Percentiles rank a stretch among this genome's conserved stretches.
Evolutionary conservation across 495 filamentous ascomycete species (phyloP).

Genomic region (Neurospora cerealis): DNA sequence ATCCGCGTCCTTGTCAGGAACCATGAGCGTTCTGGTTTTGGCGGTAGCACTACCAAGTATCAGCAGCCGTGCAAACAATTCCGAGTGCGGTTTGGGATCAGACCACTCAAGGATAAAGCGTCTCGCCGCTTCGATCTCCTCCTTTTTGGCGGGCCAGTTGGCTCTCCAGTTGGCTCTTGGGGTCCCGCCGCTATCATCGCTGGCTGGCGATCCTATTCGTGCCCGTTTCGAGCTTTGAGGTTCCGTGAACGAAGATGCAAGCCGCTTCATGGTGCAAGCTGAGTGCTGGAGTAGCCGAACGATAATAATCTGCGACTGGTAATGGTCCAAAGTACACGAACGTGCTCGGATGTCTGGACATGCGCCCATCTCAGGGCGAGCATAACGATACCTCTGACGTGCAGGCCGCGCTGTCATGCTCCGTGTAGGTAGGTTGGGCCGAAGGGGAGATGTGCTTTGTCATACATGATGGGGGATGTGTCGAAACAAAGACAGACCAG

Average conservation of each 20-base stretch:
- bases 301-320: neutral
- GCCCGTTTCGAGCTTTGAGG: neutral
- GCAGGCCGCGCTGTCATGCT: neutral
- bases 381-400: neutral
- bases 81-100: constrained; percentile 8
- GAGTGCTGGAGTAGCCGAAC: neutral
- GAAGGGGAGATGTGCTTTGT: neutral
- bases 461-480: neutral
- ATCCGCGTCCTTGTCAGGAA: constrained; percentile 55
- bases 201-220: neutral
- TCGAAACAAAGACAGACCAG: neutral
- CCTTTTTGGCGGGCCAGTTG: neutral
- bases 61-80: constrained; percentile 5
- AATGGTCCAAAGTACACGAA: neutral
- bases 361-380: neutral
- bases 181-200: neutral
- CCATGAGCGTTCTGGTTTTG: constrained; percentile 32
- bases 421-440: neutral
- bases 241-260: neutral
- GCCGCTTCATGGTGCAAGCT: neutral
- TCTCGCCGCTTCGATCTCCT: constrained; percentile 6
- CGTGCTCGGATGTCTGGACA: neutral
- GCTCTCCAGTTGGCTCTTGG: neutral
- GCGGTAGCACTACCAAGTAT: constrained; percentile 6
- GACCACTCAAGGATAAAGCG: constrained; percentile 44